A percentile compares a stretch with the other conserved stretches of the same genome.
Evolutionary conservation across 2,329 filamentous ascomycete species (phyloP).

Genomic region (Trichophyton benhamiae): DNA sequence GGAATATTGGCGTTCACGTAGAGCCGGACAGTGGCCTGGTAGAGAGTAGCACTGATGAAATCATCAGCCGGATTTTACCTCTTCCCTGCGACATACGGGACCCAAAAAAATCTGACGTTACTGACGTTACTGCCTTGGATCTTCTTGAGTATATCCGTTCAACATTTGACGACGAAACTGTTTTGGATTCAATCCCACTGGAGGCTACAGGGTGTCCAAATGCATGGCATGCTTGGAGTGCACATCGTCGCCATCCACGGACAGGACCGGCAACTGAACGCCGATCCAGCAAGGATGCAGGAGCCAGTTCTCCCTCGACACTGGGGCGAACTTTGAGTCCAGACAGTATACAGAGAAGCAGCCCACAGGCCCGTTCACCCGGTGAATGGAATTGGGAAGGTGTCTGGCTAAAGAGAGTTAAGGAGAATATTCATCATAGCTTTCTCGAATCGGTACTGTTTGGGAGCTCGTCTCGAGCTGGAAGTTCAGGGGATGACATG

Average conservation of each 20-base stretch:
- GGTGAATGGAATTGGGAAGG: constrained; percentile 97
- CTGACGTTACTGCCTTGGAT: constrained; percentile 40
- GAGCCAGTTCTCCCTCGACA: not conserved
- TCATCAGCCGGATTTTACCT: not conserved
- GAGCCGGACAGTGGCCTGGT: not conserved
- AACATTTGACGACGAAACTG: constrained; percentile 63
- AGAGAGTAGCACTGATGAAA: not conserved
- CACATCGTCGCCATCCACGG: constrained; percentile 43
- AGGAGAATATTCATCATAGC: constrained; percentile 63
- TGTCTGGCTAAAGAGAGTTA: constrained; percentile 85
- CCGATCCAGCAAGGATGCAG: constrained; percentile 1
- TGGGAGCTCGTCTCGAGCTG: constrained; percentile 45
- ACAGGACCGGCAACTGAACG: not conserved
- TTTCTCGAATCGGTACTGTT: constrained; percentile 69
- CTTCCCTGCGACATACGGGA: not conserved
- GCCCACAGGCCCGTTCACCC: constrained; percentile 43
- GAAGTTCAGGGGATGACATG: constrained; percentile 50
- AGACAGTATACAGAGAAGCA: constrained; percentile 32
- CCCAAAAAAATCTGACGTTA: not conserved
- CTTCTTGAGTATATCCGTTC: constrained; percentile 72
- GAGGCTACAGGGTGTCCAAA: constrained; percentile 78
- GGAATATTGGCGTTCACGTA: not conserved
- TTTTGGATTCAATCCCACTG: constrained; percentile 67
- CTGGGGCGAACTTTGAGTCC: constrained; percentile 6
- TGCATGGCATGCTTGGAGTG: constrained; percentile 87